phyloP scores from a whole-genome alignment of 257 asterid genomes.

The Primulina eburnea region DNA sequence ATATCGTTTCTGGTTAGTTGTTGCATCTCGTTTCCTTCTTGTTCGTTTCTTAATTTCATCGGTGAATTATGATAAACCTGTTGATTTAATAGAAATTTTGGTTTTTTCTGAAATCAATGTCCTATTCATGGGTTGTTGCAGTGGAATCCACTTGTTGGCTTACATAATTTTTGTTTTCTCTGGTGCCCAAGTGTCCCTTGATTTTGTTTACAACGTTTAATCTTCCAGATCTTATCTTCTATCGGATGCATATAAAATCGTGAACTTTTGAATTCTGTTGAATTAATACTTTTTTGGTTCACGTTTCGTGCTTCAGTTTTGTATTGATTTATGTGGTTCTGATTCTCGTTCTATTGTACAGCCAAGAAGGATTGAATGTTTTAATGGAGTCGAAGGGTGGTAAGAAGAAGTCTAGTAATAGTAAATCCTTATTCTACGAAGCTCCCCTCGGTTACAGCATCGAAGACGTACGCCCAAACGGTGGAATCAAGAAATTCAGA shows the following conservation, averaged over 20 bases:
- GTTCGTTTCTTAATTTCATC: background rate
- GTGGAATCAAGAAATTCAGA: slow-evolving; percentile 91
- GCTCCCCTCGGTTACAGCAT: slow-evolving; percentile 90
- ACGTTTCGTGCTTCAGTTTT: background rate
- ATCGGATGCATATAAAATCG: background rate
- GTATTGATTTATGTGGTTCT: slow-evolving; percentile 5
- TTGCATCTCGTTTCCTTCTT: background rate
- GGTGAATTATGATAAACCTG: background rate
- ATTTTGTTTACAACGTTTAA: no score
- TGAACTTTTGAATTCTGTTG: background rate
- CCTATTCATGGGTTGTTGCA: background rate
- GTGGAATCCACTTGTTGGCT: background rate
- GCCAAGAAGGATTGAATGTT: slow-evolving; percentile 46
- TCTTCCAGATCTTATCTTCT: background rate
- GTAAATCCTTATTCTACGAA: slow-evolving; percentile 66
- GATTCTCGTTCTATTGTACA: slow-evolving; percentile 15
- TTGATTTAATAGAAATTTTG: background rate
- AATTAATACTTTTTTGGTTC: background rate
- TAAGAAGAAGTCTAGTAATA: slow-evolving; percentile 74
- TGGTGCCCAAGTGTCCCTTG: no score
- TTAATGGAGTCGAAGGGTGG: slow-evolving; percentile 74
- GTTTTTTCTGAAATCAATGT: background rate
- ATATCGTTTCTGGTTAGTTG: slow-evolving; percentile 14
- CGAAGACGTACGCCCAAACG: slow-evolving; percentile 92
- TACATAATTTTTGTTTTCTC: background rate